Evolutionary conservation across 2,329 filamentous ascomycete genomes (phyloP).

Genomic region (Fusarium graminum): DNA sequence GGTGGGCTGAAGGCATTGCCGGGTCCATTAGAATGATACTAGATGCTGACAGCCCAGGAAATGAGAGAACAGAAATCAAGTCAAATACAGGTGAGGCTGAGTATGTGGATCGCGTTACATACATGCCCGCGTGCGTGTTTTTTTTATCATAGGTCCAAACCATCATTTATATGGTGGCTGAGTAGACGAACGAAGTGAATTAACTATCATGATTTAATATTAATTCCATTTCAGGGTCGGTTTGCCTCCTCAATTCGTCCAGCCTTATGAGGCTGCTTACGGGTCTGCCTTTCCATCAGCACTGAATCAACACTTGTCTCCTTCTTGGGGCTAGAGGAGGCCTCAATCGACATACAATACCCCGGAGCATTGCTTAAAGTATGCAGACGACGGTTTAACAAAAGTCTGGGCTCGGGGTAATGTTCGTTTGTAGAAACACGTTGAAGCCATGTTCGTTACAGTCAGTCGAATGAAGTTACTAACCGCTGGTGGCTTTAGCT

Average conservation of each 20-base stretch:
- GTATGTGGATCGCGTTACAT: constrained; percentile 20
- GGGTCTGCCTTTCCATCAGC: neutral
- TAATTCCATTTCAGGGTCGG: constrained; percentile 14
- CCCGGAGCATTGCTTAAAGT: neutral
- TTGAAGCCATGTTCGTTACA: constrained; percentile 1
- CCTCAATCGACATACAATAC: constrained; percentile 4
- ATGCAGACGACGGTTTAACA: neutral
- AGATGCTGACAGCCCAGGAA: constrained; percentile 12
- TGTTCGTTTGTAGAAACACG: neutral
- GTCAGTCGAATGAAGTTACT: neutral
- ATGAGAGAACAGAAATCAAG: constrained; percentile 1
- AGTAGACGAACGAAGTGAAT: constrained; percentile 1
- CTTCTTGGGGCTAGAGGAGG: constrained; percentile 2
- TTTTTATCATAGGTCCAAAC: neutral
- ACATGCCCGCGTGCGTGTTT: neutral
- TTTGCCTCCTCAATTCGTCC: constrained; percentile 27
- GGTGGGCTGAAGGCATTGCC: constrained; percentile 23
- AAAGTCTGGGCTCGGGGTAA: neutral
- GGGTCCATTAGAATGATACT: constrained; percentile 22
- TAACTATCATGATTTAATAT: constrained; percentile 7
- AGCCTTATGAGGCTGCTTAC: constrained; percentile 28
- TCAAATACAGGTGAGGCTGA: constrained; percentile 28
- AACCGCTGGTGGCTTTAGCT: neutral
- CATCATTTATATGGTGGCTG: constrained; percentile 14
- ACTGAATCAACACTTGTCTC: neutral